Conservation (phyloP, 2,329 filamentous ascomycete species). For the Verticillium klebahnii region DNA sequence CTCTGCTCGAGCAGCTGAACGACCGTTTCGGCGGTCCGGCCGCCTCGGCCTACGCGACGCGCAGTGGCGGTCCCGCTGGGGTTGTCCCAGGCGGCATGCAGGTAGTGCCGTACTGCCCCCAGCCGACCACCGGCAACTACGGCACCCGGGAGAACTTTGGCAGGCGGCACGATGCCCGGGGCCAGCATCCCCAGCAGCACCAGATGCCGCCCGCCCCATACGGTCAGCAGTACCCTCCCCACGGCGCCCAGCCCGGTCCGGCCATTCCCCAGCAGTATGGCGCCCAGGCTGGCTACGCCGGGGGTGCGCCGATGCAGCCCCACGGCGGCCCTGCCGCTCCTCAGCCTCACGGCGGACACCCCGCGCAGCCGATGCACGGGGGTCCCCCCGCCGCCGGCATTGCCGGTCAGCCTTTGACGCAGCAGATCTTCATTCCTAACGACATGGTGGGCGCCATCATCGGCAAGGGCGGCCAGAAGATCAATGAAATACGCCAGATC, state of each 20-base stretch:
- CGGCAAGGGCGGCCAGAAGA: constrained; percentile 96
- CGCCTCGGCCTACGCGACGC: constrained; percentile 94
- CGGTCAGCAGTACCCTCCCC: constrained; percentile 67
- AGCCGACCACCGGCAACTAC: constrained; percentile 88
- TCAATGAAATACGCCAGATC: constrained; percentile 97
- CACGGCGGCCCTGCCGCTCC: constrained; percentile 56
- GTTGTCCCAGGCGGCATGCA: constrained; percentile 97
- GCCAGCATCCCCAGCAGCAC: constrained; percentile 56
- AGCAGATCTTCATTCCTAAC: constrained; percentile 98
- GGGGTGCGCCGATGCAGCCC: constrained; percentile 74
- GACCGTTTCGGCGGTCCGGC: constrained; percentile 94
- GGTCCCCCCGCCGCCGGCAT: constrained; percentile 48
- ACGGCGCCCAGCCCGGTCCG: constrained; percentile 57
- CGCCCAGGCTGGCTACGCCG: constrained; percentile 68
- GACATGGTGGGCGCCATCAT: constrained; percentile 99
- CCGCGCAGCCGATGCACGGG: constrained; percentile 67
- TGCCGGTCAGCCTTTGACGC: constrained; percentile 81
- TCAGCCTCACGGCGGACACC: constrained; percentile 48
- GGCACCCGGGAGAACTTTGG: constrained; percentile 83
- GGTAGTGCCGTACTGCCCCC: constrained; percentile 95
- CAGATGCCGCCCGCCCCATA: constrained; percentile 73
- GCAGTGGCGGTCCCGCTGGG: constrained; percentile 87
- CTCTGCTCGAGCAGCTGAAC: constrained; percentile 94
- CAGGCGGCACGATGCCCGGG: constrained; percentile 66
- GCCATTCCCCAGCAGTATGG: constrained; percentile 74